phyloP scores from a whole-genome alignment of 2,329 filamentous ascomycete genomes.

The Cercospora zeae-maydis region DNA sequence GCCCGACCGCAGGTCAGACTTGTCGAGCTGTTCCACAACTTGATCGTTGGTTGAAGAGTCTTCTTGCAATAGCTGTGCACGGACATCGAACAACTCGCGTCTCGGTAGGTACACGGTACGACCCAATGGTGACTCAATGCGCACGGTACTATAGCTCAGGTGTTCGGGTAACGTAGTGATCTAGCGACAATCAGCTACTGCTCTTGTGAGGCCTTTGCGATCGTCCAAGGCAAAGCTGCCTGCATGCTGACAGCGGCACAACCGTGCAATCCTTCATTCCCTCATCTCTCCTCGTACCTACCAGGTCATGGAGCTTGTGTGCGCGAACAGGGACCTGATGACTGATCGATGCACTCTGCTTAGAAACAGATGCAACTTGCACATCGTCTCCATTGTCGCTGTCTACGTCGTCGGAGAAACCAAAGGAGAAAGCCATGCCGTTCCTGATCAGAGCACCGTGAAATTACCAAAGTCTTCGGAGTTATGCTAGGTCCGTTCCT shows the following conservation, averaged over 20 bases:
- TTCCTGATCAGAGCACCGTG: not conserved
- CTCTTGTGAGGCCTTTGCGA: not conserved
- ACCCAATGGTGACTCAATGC: slow-evolving; percentile 58
- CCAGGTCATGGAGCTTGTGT: slow-evolving; percentile 47
- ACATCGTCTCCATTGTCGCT: slow-evolving; percentile 34
- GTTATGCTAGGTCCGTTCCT: not conserved
- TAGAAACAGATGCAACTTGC: not conserved
- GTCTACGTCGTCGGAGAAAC: slow-evolving; percentile 59
- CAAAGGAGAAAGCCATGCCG: slow-evolving; percentile 52
- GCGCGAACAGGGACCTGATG: slow-evolving; percentile 23
- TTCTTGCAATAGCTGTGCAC: slow-evolving; percentile 75
- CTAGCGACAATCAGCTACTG: slow-evolving; percentile 35
- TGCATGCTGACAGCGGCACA: not conserved
- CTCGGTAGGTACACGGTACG: slow-evolving; percentile 59
- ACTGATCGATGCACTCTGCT: slow-evolving; percentile 1
- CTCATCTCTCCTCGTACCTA: slow-evolving; percentile 37
- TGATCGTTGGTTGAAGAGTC: slow-evolving; percentile 43
- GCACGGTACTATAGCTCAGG: slow-evolving; percentile 64
- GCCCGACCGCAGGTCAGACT: slow-evolving; percentile 73
- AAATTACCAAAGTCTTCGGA: not conserved
- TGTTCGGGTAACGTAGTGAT: slow-evolving; percentile 64
- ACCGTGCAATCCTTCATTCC: not conserved
- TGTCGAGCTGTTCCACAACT: slow-evolving; percentile 60
- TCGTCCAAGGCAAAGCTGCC: not conserved
- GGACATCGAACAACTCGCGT: slow-evolving; percentile 76